Percentiles rank a stretch among this genome's conserved stretches.
Evolutionary conservation across 176 grass and related monocot species (phyloP).

Genomic region (Cenchrus fungigraminus): DNA sequence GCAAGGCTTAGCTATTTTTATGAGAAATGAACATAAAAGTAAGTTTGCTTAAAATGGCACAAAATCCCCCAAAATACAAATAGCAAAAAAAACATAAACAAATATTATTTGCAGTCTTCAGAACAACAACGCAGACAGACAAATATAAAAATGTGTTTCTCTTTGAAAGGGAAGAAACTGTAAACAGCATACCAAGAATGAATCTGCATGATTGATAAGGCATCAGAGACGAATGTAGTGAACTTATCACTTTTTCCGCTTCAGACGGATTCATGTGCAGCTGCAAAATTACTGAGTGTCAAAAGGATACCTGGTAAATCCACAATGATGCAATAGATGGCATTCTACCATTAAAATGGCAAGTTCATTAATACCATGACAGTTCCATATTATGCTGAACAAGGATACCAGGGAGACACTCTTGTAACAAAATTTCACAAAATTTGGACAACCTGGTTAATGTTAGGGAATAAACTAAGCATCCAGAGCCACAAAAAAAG

Average conservation of each 20-base stretch:
- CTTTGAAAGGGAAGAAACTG: background rate
- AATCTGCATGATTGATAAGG: conserved; percentile 90
- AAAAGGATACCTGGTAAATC: conserved; percentile 21
- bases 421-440: conserved; percentile 7
- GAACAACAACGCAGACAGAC: conserved; percentile 4
- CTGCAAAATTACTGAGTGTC: conserved; percentile 52
- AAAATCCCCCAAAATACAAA: background rate
- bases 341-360: conserved; percentile 21
- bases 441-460: background rate
- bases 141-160: background rate
- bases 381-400: background rate
- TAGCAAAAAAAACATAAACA: background rate
- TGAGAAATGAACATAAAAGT: conserved; percentile 10
- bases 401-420: background rate
- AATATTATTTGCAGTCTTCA: background rate
- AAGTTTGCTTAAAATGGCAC: background rate
- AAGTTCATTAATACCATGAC: background rate
- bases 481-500: background rate
- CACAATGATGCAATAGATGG: conserved; percentile 16
- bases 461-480: conserved; percentile 25
- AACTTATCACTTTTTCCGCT: conserved; percentile 77
- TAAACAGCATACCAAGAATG: conserved; percentile 81
- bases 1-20: conserved; percentile 20
- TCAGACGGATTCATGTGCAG: conserved; percentile 90
- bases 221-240: conserved; percentile 80